A percentile compares a stretch with the other conserved stretches of the same genome.
These are phyloP conservation scores for Aspergillus sp. DNA, from an alignment of 2,329 filamentous ascomycete genomes.

Conservation along the genomic window DNA sequence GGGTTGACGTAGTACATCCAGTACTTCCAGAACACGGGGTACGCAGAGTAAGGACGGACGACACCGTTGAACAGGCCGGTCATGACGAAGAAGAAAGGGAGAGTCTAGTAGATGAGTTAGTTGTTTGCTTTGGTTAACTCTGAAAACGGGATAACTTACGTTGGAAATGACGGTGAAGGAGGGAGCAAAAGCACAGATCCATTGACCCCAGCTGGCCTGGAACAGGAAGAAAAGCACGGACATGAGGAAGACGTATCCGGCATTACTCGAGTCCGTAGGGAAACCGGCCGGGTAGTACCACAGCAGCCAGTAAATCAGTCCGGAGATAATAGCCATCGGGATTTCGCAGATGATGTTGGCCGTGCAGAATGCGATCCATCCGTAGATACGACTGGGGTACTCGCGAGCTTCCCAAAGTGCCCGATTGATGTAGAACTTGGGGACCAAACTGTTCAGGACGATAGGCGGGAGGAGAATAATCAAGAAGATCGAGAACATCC, in stretches of 20 bases:
- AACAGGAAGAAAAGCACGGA: conserved; percentile 76
- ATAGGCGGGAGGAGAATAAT: conserved; percentile 68
- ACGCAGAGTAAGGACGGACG: conserved; percentile 64
- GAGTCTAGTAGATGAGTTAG: conserved; percentile 42
- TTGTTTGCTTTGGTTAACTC: neutral
- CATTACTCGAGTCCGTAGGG: conserved; percentile 62
- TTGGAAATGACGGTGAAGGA: conserved; percentile 78
- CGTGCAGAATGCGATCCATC: conserved; percentile 74
- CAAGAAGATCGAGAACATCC: conserved; percentile 73
- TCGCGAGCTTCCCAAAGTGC: conserved; percentile 73
- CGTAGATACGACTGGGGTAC: conserved; percentile 72
- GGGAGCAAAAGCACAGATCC: conserved; percentile 80
- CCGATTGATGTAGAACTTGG: conserved; percentile 76
- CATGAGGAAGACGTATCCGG: conserved; percentile 79
- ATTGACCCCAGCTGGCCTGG: conserved; percentile 75
- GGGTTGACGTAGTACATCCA: conserved; percentile 72
- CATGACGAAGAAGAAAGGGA: conserved; percentile 82
- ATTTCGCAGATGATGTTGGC: conserved; percentile 74
- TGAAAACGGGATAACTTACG: conserved; percentile 18
- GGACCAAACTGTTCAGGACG: conserved; percentile 70
- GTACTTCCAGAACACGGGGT: conserved; percentile 72
- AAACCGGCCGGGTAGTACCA: conserved; percentile 79
- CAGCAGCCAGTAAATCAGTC: conserved; percentile 68
- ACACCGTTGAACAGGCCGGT: conserved; percentile 77
- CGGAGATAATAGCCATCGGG: conserved; percentile 65